Conservation (phyloP, 495 filamentous ascomycete species). For the Symbiotaphrina buchneri region DNA sequence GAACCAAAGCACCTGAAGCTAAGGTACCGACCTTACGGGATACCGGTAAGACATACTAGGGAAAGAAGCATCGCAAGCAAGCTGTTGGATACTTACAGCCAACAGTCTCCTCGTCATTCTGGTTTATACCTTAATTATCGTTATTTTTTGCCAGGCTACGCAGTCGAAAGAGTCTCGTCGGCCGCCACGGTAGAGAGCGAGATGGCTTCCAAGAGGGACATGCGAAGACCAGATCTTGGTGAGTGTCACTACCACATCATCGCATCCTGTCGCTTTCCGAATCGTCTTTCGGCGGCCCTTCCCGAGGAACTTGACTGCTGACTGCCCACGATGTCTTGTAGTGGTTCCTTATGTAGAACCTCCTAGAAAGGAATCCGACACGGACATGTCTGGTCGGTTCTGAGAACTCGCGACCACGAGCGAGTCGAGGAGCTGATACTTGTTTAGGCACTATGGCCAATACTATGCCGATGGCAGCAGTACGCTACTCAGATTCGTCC, state of each 20-base stretch:
- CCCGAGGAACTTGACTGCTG: background rate
- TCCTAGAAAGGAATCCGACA: conserved; percentile 26
- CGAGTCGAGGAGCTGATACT: conserved; percentile 6
- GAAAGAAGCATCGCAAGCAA: too few relatives aligned
- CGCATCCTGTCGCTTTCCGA: background rate
- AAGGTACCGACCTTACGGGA: too few relatives aligned
- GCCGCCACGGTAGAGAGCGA: too few relatives aligned
- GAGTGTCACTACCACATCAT: conserved; percentile 12
- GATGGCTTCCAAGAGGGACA: conserved; percentile 71
- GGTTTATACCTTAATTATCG: too few relatives aligned
- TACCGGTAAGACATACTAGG: too few relatives aligned
- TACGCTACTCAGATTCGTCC: conserved; percentile 15
- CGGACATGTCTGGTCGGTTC: too few relatives aligned
- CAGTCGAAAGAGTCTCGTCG: background rate
- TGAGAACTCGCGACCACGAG: conserved; percentile 15
- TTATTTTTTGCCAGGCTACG: too few relatives aligned
- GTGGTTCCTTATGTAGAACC: conserved; percentile 42
- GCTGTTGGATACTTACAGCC: too few relatives aligned
- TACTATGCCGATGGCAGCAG: conserved; percentile 80
- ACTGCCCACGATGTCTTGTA: conserved; percentile 10
- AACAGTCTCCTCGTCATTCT: too few relatives aligned
- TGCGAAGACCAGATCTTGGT: conserved; percentile 72
- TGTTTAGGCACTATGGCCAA: conserved; percentile 50
- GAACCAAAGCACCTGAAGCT: too few relatives aligned
- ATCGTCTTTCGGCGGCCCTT: background rate